Evolutionary conservation across 179 eudicot species (phyloP).

Genomic region (Silene vulgaris): DNA sequence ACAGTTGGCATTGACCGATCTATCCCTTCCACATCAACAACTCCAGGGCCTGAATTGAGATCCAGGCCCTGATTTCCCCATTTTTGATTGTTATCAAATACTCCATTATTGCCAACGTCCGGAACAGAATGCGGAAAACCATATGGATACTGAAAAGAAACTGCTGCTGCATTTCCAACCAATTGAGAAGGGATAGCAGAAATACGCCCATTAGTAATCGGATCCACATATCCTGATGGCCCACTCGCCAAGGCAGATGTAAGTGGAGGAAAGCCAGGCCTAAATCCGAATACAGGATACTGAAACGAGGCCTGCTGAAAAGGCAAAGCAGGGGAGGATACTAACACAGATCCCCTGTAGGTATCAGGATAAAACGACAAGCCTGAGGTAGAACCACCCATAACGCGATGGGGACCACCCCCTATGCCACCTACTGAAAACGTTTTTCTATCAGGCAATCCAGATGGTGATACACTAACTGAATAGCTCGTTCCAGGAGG

Average conservation of each 20-base stretch:
- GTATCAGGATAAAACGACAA: constrained; percentile 32
- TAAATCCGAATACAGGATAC: constrained; percentile 45
- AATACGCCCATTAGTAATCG: constrained; percentile 29
- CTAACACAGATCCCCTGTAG: constrained; percentile 36
- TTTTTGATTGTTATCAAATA: constrained; percentile 33
- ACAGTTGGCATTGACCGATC: constrained; percentile 28
- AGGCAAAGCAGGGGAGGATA: constrained; percentile 37
- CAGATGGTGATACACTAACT: constrained; percentile 32
- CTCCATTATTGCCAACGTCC: constrained; percentile 29
- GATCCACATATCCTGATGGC: constrained; percentile 35
- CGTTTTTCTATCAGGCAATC: constrained; percentile 32
- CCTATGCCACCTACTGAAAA: constrained; percentile 33
- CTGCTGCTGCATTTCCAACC: constrained; percentile 35
- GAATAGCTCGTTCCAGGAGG: constrained; percentile 35
- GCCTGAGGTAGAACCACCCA: constrained; percentile 32
- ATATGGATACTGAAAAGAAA: constrained; percentile 43
- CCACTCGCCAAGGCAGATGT: constrained; percentile 35
- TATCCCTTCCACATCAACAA: constrained; percentile 36
- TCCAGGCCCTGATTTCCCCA: constrained; percentile 48
- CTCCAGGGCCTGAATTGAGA: constrained; percentile 47
- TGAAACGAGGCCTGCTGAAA: constrained; percentile 36
- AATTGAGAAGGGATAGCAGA: constrained; percentile 39
- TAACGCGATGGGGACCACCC: constrained; percentile 28
- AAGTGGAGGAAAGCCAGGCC: constrained; percentile 38
- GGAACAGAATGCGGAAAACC: constrained; percentile 29